Evolutionary conservation across 75 land plant genomes (phyloP).

Genomic region (Adiantum capillusveneris): DNA sequence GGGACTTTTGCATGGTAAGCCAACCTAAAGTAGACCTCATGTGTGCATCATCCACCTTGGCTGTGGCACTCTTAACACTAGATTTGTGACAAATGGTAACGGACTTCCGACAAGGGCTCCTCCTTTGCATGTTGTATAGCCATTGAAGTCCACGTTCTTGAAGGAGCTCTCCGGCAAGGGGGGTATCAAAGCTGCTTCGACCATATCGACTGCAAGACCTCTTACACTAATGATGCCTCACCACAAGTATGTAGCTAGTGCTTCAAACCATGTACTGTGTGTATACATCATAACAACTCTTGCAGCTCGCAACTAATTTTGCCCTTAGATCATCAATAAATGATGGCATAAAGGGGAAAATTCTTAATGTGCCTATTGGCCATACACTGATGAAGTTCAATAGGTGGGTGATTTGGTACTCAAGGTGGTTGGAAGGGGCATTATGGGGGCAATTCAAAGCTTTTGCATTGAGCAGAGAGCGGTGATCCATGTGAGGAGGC

Average conservation of each 20-base stretch:
- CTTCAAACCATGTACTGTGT: no score
- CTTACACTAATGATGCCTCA: constrained; percentile 5
- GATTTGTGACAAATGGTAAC: constrained; percentile 1
- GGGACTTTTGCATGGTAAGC: constrained; percentile 5
- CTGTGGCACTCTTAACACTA: constrained; percentile 5
- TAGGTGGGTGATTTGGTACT: no score
- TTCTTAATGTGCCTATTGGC: neutral
- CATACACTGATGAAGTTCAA: no score
- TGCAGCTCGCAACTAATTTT: no score
- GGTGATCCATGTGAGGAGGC: no score
- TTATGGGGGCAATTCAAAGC: no score
- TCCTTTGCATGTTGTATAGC: neutral
- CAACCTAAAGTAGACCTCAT: constrained; percentile 22
- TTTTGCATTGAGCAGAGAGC: no score
- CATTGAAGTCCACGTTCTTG: constrained; percentile 23
- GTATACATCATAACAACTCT: no score
- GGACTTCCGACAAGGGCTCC: constrained; percentile 11
- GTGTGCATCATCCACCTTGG: constrained; percentile 14
- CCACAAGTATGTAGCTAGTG: no score
- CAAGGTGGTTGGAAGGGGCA: no score
- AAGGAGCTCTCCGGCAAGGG: constrained; percentile 17
- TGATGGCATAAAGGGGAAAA: no score
- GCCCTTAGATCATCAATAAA: no score
- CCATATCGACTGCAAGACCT: constrained; percentile 26
- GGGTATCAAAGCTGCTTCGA: constrained; percentile 14